Conservation (phyloP, 2,329 filamentous ascomycete genomes). For the Colletotrichum abscissum region DNA sequence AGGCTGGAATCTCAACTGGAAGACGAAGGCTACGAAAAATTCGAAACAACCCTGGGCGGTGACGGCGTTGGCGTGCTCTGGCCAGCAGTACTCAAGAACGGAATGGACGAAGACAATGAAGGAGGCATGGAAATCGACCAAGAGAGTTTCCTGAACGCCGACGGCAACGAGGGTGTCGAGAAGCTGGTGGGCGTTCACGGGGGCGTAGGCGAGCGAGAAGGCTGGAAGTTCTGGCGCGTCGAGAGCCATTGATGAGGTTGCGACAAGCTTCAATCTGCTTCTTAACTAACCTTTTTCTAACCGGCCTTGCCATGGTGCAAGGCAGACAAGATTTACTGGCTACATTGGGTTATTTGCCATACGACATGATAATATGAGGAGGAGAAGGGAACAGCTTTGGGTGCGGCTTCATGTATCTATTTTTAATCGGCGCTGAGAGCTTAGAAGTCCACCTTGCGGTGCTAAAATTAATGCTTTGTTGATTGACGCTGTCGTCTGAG, state of each 20-base stretch:
- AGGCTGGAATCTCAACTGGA: conserved; percentile 74
- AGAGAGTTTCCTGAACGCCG: conserved; percentile 83
- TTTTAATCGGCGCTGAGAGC: conserved; percentile 14
- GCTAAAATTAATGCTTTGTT: conserved; percentile 15
- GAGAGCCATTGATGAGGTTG: conserved; percentile 52
- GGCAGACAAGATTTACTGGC: conserved; percentile 2
- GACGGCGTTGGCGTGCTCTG: conserved; percentile 95
- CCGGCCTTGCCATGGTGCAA: conserved; percentile 5
- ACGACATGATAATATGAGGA: conserved; percentile 28
- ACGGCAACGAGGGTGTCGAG: conserved; percentile 86
- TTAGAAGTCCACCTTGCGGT: conserved; percentile 23
- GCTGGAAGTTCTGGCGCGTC: conserved; percentile 89
- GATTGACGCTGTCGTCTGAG: background rate
- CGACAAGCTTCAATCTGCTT: conserved; percentile 5
- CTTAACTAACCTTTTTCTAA: background rate
- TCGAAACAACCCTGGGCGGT: conserved; percentile 89
- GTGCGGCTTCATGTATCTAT: conserved; percentile 13
- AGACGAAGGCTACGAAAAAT: conserved; percentile 82
- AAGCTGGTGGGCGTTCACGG: conserved; percentile 84
- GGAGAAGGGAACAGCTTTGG: conserved; percentile 3
- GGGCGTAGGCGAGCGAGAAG: conserved; percentile 75
- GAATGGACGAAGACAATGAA: conserved; percentile 78
- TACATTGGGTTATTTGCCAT: conserved; percentile 7
- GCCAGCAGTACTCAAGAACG: conserved; percentile 91
- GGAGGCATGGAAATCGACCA: conserved; percentile 94